A percentile compares a stretch with the other conserved stretches of the same genome.
Conservation (phyloP, 2,329 filamentous ascomycete species). For the Fusarium sp. region DNA sequence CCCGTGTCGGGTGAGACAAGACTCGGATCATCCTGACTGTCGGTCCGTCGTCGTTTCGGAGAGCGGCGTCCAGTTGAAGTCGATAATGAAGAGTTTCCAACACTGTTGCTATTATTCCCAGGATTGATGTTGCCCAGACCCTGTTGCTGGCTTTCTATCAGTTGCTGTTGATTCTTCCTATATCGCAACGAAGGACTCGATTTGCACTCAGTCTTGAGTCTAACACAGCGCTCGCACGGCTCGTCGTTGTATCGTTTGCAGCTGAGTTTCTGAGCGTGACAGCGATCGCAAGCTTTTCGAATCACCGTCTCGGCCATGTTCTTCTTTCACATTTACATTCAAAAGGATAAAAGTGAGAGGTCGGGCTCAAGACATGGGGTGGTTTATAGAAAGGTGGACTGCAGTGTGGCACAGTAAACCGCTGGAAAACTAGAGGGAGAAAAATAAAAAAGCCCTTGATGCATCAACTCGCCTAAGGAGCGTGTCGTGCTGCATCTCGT, state of each 20-base stretch:
- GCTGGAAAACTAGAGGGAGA: background rate
- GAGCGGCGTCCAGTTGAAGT: constrained; percentile 45
- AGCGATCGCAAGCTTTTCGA: constrained; percentile 60
- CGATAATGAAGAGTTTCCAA: background rate
- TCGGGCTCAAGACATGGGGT: constrained; percentile 44
- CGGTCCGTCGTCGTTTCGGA: constrained; percentile 53
- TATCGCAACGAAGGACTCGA: constrained; percentile 57
- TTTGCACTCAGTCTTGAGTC: constrained; percentile 56
- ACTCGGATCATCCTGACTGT: constrained; percentile 45
- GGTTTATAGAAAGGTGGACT: constrained; percentile 27
- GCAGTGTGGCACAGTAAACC: constrained; percentile 28
- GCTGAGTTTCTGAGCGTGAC: constrained; percentile 59
- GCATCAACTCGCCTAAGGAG: constrained; percentile 41
- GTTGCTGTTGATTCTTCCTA: constrained; percentile 49
- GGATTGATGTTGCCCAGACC: constrained; percentile 16
- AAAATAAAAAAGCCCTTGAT: constrained; percentile 13
- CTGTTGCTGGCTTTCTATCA: constrained; percentile 23
- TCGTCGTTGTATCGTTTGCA: constrained; percentile 57
- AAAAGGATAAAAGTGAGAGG: constrained; percentile 28
- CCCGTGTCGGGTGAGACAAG: constrained; percentile 51
- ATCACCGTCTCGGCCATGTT: constrained; percentile 54
- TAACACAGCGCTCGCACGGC: constrained; percentile 56
- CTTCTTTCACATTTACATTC: constrained; percentile 10
- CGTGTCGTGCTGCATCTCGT: constrained; percentile 33
- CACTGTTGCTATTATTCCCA: constrained; percentile 18